A percentile compares a stretch with the other conserved stretches of the same genome.
Conservation (phyloP, 2,329 filamentous ascomycete species). For the Penicillium fuscoglaucum region DNA sequence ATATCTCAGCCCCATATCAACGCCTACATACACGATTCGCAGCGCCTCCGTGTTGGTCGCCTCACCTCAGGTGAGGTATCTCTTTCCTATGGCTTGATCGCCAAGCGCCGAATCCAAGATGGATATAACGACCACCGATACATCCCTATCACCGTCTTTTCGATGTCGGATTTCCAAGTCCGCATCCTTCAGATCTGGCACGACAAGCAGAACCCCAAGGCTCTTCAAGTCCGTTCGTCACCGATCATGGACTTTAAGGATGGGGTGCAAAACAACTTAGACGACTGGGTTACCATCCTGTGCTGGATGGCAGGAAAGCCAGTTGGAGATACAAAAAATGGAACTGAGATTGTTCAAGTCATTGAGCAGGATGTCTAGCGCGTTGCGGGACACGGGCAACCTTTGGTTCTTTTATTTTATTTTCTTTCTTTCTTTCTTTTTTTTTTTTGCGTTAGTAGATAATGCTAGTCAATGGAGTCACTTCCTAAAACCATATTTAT, state of each 20-base stretch:
- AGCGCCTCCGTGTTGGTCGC: background rate
- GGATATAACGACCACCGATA: background rate
- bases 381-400: background rate
- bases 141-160: background rate
- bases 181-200: background rate
- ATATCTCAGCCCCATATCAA: background rate
- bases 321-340: background rate
- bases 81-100: background rate
- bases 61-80: background rate
- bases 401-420: background rate
- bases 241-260: background rate
- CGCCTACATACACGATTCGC: background rate
- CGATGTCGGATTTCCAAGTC: background rate
- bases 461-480: too few relatives aligned
- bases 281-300: background rate
- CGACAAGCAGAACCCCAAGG: background rate
- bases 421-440: background rate
- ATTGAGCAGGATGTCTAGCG: background rate
- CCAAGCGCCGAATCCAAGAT: background rate
- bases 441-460: background rate
- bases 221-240: background rate
- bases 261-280: background rate
- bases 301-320: background rate
- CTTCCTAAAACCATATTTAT: background rate
- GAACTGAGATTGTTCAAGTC: background rate